phyloP scores from a whole-genome alignment of 371 early-diverging fungal species.

The Blastocladiella emersonii region DNA sequence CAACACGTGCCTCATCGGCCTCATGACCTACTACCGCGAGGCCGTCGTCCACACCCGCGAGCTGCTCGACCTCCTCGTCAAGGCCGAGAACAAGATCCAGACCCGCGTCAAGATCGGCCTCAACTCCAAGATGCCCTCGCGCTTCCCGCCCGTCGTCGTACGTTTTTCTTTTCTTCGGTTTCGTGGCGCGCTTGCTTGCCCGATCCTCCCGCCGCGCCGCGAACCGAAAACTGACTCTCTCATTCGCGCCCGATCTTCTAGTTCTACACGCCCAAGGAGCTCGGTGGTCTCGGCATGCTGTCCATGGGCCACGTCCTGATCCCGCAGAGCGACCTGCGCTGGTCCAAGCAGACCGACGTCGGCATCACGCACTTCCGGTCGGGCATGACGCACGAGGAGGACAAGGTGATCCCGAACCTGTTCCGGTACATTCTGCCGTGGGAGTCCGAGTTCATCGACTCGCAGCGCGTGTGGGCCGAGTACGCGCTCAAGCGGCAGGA shows the following conservation, averaged over 20 bases:
- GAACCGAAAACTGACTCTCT: too few relatives aligned
- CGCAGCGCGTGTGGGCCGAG: conserved; percentile 97
- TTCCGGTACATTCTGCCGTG: conserved; percentile 96
- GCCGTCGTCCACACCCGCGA: conserved; percentile 95
- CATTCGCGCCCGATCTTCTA: too few relatives aligned
- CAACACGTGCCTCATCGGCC: conserved; percentile 72
- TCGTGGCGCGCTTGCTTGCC: not conserved
- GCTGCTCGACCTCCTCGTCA: conserved; percentile 86
- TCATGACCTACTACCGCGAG: conserved; percentile 97
- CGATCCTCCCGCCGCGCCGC: too few relatives aligned
- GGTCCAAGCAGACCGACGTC: conserved; percentile 92
- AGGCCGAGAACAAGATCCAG: conserved; percentile 95
- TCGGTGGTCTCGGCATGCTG: conserved; percentile 98
- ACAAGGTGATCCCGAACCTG: conserved; percentile 92
- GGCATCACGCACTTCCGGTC: conserved; percentile 96
- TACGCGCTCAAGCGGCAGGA: conserved; percentile 94
- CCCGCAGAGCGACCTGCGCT: conserved; percentile 90
- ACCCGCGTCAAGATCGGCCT: conserved; percentile 98
- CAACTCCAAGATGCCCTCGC: conserved; percentile 96
- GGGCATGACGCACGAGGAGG: conserved; percentile 96
- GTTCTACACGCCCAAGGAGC: conserved; percentile 68
- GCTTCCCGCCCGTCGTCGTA: conserved; percentile 91
- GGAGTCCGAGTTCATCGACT: conserved; percentile 96
- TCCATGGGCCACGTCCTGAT: conserved; percentile 97
- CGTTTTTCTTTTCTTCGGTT: conserved; percentile 38